Base-by-base conservation (phyloP, 148 eudicot genomes). In the Silene latifolia region DNA sequence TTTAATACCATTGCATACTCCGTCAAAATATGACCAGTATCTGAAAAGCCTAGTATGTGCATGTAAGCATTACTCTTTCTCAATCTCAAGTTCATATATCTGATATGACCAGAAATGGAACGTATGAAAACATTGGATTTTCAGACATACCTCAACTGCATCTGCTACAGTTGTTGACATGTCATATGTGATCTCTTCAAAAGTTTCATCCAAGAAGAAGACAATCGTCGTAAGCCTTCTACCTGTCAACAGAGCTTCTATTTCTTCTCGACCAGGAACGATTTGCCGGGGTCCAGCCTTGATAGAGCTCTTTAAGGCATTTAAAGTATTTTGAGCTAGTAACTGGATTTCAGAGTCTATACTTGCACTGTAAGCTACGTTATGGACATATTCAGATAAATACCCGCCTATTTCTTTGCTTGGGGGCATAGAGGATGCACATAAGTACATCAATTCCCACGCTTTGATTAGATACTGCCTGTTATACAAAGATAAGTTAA, bases 391-490 rank as follows among this genome's bases (percentile, higher is more conserved):
- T 80, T 96, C 98, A 23, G 97, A 90, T 74, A 96, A 82, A 81
- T 92, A 96, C 73, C 89, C 97, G 57, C 97, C 94, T 83, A 96
- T 88, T 65, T 96, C 99, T 86, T 96, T 96, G 89, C 89, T 88
- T 71, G 99, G 99, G 39, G 99, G 98, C 99, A 96, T 92, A 80
- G 97, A 92, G 53, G 98, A 96, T 73, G 99, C 98, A 88, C 97
- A 96, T 70, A 96, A 85, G 75, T 92, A 88, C 97, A 96, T 90
- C 20, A 96, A 85, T 83, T 96, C 99, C 99, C 99, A 96, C 25
- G 94, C 97, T 85, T 86, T 92, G 23, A 89, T 76, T 71, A 92
- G 77, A 80, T 82, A 87, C 62, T 82, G 87, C 88, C 99, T 96
- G 85, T 56, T 76, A 79, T 76, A 56, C 58, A 71, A 69, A 81